Conservation (phyloP, 176 grass and related monocot species). For the Rhynchospora tenuis region DNA sequence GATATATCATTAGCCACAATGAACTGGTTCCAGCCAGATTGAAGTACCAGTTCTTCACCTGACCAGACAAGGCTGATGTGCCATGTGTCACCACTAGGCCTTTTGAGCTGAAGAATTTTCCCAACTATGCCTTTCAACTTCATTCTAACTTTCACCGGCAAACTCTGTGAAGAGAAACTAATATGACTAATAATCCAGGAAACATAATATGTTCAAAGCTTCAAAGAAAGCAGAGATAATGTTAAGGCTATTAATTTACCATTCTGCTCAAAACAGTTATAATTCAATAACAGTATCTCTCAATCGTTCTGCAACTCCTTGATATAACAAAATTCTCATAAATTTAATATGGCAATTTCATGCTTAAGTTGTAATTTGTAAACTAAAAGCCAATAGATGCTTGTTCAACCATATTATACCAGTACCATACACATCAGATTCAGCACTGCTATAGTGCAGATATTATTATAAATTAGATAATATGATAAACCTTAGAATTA, state of each 20-base stretch:
- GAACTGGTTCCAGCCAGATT: conserved; percentile 43
- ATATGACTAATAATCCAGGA: neutral
- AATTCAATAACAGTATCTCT: neutral
- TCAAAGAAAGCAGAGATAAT: neutral
- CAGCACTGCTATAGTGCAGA: neutral
- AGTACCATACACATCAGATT: neutral
- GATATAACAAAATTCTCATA: neutral
- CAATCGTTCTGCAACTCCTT: neutral
- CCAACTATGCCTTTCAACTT: conserved; percentile 27
- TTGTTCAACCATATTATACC: neutral
- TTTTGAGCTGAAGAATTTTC: conserved; percentile 31
- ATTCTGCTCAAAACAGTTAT: neutral
- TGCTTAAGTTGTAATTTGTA: neutral
- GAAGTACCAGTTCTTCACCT: conserved; percentile 11
- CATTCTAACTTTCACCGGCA: conserved; percentile 33
- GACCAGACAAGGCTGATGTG: conserved; percentile 15
- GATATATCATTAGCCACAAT: conserved; percentile 24
- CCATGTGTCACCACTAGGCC: conserved; percentile 29
- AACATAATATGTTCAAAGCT: neutral
- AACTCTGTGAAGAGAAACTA: conserved; percentile 23
- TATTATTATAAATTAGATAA: neutral
- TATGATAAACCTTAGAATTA: neutral
- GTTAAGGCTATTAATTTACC: neutral
- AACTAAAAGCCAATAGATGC: neutral
- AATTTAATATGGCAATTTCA: neutral